Percentiles rank a stretch among this genome's conserved stretches.
These are phyloP conservation scores for Coemansia sp. DNA, from an alignment of 192 early-diverging fungal species.

Conservation along the genomic window DNA sequence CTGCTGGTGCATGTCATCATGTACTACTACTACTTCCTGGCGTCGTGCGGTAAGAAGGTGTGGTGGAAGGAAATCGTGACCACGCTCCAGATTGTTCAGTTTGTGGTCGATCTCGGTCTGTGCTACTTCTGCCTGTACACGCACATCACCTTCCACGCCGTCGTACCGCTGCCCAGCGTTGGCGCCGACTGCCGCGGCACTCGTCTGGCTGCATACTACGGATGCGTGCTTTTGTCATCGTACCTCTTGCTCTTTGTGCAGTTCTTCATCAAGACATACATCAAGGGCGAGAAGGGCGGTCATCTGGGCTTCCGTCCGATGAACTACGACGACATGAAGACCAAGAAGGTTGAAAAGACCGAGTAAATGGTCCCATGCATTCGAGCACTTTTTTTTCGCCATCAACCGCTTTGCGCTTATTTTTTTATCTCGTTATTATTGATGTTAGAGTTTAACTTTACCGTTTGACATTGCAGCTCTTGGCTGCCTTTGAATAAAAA, in stretches of 20 bases:
- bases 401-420: background rate
- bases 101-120: conserved; percentile 79
- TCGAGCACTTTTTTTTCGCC: conserved; percentile 5
- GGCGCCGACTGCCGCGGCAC: conserved; percentile 75
- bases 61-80: conserved; percentile 97
- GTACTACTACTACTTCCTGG: conserved; percentile 90
- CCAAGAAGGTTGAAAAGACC: conserved; percentile 12
- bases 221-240: conserved; percentile 71
- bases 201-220: conserved; percentile 73
- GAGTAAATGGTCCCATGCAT: conserved; percentile 30
- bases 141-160: conserved; percentile 67
- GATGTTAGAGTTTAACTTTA: no score
- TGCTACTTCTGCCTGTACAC: conserved; percentile 87
- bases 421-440: conserved; percentile 2
- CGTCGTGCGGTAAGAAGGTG: conserved; percentile 70
- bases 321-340: conserved; percentile 47
- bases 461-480: no score
- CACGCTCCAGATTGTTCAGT: conserved; percentile 90
- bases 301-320: conserved; percentile 50
- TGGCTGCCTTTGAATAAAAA: no score
- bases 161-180: conserved; percentile 59
- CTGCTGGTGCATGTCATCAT: conserved; percentile 89
- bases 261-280: conserved; percentile 85
- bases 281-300: conserved; percentile 50
- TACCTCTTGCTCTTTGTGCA: conserved; percentile 87